Evolutionary conservation across 495 filamentous ascomycete genomes (phyloP).

Genomic region (Penicilliopsis zonata): DNA sequence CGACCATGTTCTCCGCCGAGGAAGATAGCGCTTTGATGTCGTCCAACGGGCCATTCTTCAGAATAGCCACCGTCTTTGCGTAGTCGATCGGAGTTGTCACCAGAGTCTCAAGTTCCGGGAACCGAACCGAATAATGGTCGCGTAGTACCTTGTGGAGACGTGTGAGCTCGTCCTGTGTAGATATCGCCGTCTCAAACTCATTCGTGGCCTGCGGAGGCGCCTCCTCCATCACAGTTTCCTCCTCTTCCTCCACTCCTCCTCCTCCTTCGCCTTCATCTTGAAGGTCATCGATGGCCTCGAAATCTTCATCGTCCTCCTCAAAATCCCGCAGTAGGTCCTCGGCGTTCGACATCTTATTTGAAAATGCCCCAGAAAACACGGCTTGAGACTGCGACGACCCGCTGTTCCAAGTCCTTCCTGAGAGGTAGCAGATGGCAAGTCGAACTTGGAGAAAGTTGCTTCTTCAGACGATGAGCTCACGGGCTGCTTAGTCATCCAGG

Average conservation of each 20-base stretch:
- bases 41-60: constrained; percentile 87
- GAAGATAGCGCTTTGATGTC: constrained; percentile 65
- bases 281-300: constrained; percentile 13
- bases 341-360: constrained; percentile 27
- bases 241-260: constrained; percentile 9
- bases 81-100: constrained; percentile 89
- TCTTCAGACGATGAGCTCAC: no score
- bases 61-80: constrained; percentile 86
- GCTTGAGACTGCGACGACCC: no score
- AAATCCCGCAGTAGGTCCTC: constrained; percentile 36
- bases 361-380: no score
- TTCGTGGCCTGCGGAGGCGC: constrained; percentile 38
- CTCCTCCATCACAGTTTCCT: constrained; percentile 14
- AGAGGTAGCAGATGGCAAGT: no score
- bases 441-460: no score
- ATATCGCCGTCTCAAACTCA: constrained; percentile 87
- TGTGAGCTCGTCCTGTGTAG: constrained; percentile 82
- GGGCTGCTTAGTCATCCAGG: no score
- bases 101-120: constrained; percentile 91
- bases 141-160: constrained; percentile 91
- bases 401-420: no score
- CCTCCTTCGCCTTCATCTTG: constrained; percentile 4
- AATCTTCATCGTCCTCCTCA: constrained; percentile 25
- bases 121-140: constrained; percentile 89
- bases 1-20: constrained; percentile 61